phyloP scores from a whole-genome alignment of 495 filamentous ascomycete species.

The Tuber borchii region DNA sequence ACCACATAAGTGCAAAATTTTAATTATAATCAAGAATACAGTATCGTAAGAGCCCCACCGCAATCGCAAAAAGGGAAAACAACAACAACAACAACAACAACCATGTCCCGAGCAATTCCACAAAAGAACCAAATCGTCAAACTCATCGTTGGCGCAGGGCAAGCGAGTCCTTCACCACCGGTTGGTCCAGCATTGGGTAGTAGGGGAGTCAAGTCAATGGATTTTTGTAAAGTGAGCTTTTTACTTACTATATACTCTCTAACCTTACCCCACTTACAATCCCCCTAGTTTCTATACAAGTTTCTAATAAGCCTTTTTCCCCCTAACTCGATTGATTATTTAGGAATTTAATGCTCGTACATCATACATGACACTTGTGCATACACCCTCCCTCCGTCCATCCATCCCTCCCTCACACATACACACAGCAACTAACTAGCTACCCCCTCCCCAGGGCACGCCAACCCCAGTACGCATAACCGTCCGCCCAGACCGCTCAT shows the following conservation, averaged over 20 bases:
- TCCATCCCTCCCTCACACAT: no score
- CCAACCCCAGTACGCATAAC: conserved; percentile 86
- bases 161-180: conserved; percentile 91
- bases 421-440: not conserved
- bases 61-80: not conserved
- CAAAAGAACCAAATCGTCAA: conserved; percentile 85
- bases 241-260: no score
- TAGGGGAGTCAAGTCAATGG: conserved; percentile 99
- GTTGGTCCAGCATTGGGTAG: conserved; percentile 94
- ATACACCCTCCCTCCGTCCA: not conserved
- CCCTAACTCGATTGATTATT: not conserved
- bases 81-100: conserved; percentile 29
- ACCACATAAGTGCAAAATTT: conserved; percentile 25
- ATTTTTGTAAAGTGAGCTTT: conserved; percentile 93
- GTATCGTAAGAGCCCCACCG: no score
- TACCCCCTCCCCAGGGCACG: conserved; percentile 51
- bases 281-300: no score
- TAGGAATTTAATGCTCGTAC: conserved; percentile 98
- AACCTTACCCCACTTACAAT: no score
- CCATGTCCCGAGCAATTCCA: conserved; percentile 71
- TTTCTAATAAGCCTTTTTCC: no score
- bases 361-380: conserved; percentile 60
- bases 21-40: conserved; percentile 5
- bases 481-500: conserved; percentile 86
- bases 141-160: conserved; percentile 95